phyloP scores from a whole-genome alignment of 2,329 filamentous ascomycete species.

The Aspergillus ruber region DNA sequence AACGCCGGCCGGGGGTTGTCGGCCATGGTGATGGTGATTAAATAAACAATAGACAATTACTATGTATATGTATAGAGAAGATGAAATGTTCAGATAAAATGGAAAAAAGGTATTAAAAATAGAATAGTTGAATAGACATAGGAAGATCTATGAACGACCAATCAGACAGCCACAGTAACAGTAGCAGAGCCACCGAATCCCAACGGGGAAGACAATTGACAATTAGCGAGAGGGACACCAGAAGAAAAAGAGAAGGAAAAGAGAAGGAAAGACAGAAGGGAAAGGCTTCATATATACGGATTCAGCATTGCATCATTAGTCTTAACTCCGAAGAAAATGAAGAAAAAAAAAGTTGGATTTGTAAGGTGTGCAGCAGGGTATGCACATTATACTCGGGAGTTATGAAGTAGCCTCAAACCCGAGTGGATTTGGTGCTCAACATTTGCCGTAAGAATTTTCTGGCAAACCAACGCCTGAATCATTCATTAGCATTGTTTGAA shows the following conservation, averaged over 20 bases:
- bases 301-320: background rate
- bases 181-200: too few relatives aligned
- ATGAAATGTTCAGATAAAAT: background rate
- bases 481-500: too few relatives aligned
- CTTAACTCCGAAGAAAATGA: background rate
- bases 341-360: background rate
- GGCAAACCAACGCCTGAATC: too few relatives aligned
- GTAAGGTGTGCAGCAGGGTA: background rate
- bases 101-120: too few relatives aligned
- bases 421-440: background rate
- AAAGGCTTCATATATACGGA: background rate
- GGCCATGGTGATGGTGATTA: background rate
- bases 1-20: slow-evolving; percentile 3
- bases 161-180: too few relatives aligned
- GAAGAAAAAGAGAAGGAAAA: background rate
- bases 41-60: background rate
- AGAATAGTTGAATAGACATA: too few relatives aligned
- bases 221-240: background rate
- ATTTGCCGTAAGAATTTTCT: too few relatives aligned
- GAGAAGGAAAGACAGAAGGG: background rate
- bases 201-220: background rate
- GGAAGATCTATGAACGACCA: too few relatives aligned
- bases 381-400: background rate
- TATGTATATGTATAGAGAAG: background rate
- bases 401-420: background rate